These are phyloP conservation scores for Pichia thaimueangensis DNA, from an alignment of 805 yeast species.

Conservation along the genomic window DNA sequence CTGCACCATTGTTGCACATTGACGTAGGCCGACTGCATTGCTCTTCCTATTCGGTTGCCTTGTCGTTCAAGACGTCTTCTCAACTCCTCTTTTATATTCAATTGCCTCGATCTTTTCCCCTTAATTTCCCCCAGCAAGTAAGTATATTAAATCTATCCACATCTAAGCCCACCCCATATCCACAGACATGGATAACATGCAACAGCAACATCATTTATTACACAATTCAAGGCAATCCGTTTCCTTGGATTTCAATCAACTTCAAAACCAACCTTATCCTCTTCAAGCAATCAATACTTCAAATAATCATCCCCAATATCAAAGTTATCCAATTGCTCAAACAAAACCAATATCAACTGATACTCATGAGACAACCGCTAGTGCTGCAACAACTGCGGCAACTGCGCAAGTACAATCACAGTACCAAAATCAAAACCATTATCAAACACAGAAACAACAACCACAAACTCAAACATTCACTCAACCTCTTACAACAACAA, in stretches of 20 bases:
- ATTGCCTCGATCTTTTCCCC: too few relatives aligned
- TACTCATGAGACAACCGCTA: background rate
- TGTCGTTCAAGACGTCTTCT: too few relatives aligned
- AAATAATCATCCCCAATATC: background rate
- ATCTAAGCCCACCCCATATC: background rate
- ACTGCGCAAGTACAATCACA: constrained; percentile 2
- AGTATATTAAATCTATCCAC: too few relatives aligned
- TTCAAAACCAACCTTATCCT: constrained; percentile 6
- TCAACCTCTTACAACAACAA: constrained; percentile 2
- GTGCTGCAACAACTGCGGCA: background rate
- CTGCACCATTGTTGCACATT: too few relatives aligned
- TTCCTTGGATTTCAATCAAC: constrained; percentile 12
- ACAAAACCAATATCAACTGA: too few relatives aligned
- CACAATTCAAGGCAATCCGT: constrained; percentile 12
- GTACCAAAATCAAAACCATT: background rate
- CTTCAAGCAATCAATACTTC: too few relatives aligned
- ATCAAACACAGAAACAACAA: constrained; percentile 6
- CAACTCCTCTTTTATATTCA: too few relatives aligned
- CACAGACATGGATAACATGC: constrained; percentile 4
- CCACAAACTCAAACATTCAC: constrained; percentile 6
- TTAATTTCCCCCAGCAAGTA: too few relatives aligned
- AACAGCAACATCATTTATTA: constrained; percentile 12
- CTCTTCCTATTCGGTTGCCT: too few relatives aligned
- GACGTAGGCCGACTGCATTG: too few relatives aligned
- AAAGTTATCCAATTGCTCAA: constrained; percentile 1